phyloP scores from a whole-genome alignment of 2,329 filamentous ascomycete genomes.

The Blumeria graminis region DNA sequence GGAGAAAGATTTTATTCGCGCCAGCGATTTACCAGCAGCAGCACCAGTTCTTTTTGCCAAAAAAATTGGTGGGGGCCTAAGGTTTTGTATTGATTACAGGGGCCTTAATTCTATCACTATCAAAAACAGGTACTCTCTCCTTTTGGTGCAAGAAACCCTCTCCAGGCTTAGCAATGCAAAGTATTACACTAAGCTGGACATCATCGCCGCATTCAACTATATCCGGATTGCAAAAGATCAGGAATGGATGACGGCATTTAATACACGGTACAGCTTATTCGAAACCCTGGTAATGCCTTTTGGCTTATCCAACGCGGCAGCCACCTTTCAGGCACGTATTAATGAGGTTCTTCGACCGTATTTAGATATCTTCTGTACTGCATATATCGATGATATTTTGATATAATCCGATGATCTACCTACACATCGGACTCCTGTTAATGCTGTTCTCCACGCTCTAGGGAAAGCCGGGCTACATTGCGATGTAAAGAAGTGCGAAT shows the following conservation, averaged over 20 bases:
- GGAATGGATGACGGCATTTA: slow-evolving; percentile 8
- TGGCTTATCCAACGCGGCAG: not conserved
- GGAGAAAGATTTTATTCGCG: not conserved
- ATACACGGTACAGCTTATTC: not conserved
- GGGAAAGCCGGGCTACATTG: not conserved
- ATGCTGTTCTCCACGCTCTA: not conserved
- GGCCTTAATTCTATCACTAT: not conserved
- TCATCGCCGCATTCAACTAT: slow-evolving; percentile 3
- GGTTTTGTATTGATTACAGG: not conserved
- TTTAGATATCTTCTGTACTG: not conserved
- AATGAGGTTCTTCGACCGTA: not conserved
- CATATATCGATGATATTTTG: not conserved
- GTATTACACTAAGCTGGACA: slow-evolving; percentile 2
- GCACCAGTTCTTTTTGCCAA: not conserved
- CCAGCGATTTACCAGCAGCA: not conserved
- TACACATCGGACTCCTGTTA: not conserved
- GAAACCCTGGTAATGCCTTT: slow-evolving; percentile 1
- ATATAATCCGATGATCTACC: not conserved
- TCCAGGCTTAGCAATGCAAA: not conserved
- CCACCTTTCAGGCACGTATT: not conserved
- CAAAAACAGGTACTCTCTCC: slow-evolving; percentile 1
- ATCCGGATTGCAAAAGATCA: slow-evolving; percentile 5
- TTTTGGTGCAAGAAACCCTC: not conserved
- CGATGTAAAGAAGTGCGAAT: not conserved
- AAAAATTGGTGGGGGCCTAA: not conserved